Evolutionary conservation across 441 rosid species (phyloP), one percentile per base, ranked within the genome.

Genomic region (Aleurites moluccanus): DNA sequence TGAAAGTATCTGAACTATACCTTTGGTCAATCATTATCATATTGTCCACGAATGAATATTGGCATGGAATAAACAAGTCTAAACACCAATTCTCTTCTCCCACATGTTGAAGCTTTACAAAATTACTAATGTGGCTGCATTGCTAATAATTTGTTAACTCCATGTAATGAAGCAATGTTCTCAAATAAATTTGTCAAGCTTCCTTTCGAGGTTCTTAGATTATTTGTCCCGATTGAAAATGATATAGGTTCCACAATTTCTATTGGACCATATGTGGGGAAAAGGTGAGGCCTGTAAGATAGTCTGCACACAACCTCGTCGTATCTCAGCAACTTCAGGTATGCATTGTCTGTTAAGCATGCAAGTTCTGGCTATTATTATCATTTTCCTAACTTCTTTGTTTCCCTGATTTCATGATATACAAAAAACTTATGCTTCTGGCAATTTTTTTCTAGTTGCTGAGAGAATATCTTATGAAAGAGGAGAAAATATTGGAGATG

Each of bases 291-390:
- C 84, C 21, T 93, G 99, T 75, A 96, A 96, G 85, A 92, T 96
- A 82, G 80, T 96, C 28, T 96, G 99, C 84, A 90, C 99, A 66
- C 99, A 95, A 83, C 99, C 99, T 77, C 95, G 99, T 72, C 97
- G 99, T 79, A 91, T 96, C 79, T 96, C 98, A 15, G 98, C 99
- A 33, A 93, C 83, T 77, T 96, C 99, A 83, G 98, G 99, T 96
- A 67, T 11, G 73, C 42, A 10, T 60, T 77, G 35, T 74, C 59
- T 67, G 10, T 77, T 74, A 56, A 77, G 72, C 47, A 44, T 20
- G 49, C 45, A 47, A 55, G 56, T 66, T 45, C 30, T 67, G 67
- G 64, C 35, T 44, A 60, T 38, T 65, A n/a, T 30, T 57, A 56
- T 68, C 45, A 50, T 20, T 30, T 63, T 60, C 53, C 65, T 82